Conservation (phyloP, 495 filamentous ascomycete genomes). For the Parathielavia appendiculata region DNA sequence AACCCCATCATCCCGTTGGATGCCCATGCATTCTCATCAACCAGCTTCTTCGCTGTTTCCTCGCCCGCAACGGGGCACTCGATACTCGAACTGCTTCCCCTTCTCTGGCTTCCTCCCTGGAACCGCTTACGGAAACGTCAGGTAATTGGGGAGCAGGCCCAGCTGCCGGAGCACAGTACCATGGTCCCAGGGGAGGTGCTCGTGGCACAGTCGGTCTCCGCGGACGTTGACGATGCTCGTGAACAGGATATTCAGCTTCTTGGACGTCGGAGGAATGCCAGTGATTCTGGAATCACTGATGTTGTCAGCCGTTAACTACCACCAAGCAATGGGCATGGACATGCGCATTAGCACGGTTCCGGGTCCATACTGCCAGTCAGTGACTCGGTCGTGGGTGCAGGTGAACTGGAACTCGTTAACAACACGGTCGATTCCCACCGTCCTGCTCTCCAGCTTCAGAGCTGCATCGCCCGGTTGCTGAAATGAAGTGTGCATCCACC, state of each 20-base stretch:
- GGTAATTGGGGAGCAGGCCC: slow-evolving; percentile 60
- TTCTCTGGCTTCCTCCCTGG: slow-evolving; percentile 33
- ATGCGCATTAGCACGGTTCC: not conserved
- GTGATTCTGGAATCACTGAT: slow-evolving; percentile 45
- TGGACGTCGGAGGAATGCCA: slow-evolving; percentile 65
- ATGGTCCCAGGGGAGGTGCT: slow-evolving; percentile 88
- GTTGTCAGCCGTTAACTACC: not conserved
- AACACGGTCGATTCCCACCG: slow-evolving; percentile 52
- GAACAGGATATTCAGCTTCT: slow-evolving; percentile 62
- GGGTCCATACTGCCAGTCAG: slow-evolving; percentile 63
- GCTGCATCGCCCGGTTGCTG: slow-evolving; percentile 60
- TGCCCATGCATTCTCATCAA: slow-evolving; percentile 53
- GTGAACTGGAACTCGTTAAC: slow-evolving; percentile 54
- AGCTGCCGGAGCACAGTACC: slow-evolving; percentile 72
- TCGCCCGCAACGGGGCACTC: slow-evolving; percentile 65
- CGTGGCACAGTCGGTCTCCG: slow-evolving; percentile 68
- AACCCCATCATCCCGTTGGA: slow-evolving; percentile 62
- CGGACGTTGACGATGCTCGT: slow-evolving; percentile 71
- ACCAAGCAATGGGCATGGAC: no score
- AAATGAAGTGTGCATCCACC: slow-evolving; percentile 52
- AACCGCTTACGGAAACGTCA: slow-evolving; percentile 52
- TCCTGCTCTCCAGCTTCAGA: slow-evolving; percentile 68
- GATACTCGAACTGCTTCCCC: slow-evolving; percentile 52
- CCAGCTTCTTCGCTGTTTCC: slow-evolving; percentile 61
- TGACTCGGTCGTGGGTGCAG: slow-evolving; percentile 65